Conservation (phyloP, 2,329 filamentous ascomycete species). For the Talaromyces sp. region DNA sequence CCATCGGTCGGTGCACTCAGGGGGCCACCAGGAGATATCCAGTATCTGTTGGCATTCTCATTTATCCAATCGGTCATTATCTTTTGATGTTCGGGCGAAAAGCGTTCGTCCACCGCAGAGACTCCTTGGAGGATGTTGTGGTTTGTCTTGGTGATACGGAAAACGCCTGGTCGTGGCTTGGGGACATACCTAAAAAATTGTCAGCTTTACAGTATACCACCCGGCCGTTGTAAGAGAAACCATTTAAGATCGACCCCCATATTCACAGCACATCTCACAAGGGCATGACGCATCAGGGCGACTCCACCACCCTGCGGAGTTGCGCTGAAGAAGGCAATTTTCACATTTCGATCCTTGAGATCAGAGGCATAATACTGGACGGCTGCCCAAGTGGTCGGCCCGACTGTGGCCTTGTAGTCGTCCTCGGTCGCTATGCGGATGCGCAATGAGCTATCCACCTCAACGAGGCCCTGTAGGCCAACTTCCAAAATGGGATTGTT, state of each 20-base stretch:
- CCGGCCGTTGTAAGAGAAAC: constrained; percentile 46
- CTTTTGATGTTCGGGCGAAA: constrained; percentile 58
- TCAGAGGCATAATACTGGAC: constrained; percentile 60
- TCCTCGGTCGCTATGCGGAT: constrained; percentile 56
- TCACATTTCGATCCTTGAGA: constrained; percentile 60
- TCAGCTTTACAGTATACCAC: not conserved
- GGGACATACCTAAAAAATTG: constrained; percentile 57
- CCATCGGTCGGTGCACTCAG: constrained; percentile 61
- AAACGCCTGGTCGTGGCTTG: constrained; percentile 73
- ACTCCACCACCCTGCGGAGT: constrained; percentile 81
- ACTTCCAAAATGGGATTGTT: constrained; percentile 64
- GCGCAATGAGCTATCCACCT: constrained; percentile 64
- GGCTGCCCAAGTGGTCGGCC: constrained; percentile 59
- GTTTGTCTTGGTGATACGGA: constrained; percentile 79
- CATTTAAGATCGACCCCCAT: constrained; percentile 67
- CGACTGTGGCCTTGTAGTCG: constrained; percentile 60
- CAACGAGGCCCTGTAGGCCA: constrained; percentile 63
- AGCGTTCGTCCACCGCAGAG: constrained; percentile 58
- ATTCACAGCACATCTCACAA: constrained; percentile 65
- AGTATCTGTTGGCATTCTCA: constrained; percentile 70
- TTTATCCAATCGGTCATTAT: constrained; percentile 67
- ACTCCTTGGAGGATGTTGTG: constrained; percentile 87
- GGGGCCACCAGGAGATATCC: constrained; percentile 65
- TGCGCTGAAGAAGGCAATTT: constrained; percentile 73
- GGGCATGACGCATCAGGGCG: constrained; percentile 73